Evolutionary conservation across 805 yeast species (phyloP), one percentile per base, ranked within the genome.

Genomic region (Cyberlindnera lachancei): DNA sequence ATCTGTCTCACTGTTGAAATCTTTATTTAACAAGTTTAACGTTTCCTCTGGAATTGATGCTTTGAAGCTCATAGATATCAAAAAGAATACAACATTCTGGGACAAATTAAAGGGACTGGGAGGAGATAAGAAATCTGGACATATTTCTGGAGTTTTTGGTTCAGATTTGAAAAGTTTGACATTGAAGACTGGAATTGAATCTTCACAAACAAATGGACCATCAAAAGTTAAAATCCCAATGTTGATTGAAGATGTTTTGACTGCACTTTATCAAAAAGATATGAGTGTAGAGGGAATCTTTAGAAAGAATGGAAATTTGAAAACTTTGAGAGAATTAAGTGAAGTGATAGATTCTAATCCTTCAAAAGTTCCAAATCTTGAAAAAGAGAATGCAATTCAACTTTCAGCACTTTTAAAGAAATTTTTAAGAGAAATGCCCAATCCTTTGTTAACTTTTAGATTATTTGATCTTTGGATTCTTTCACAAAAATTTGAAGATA

Each of bases 231-330:
- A 77, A 23, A 81, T 92, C 25, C 99, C 99, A 1, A 68, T 84
- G 29, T 64, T 92, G 23, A 68, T 92, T 26, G 97, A 90, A 48
- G 97, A 92, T 48, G 63, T 88, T 13, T 75, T 92, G 22, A 71
- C 75, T 19, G 83, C 94, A 0, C 71, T 92, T 64, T 73, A 84
- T 33, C 90, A 81, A 38, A 86, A 84, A 66, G 97, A 92, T 58
- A 75, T 90, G 80, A 84, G 96, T 3, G 87, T 79, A 19, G 98
- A 92, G 57, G 98, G 98, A 38, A 80, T 92, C 5, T 92, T 92
- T 69, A 74, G 99, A 48, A 81, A 88, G 52, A 92, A 92, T 53
- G 99, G 99, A 50, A 92, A 92, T 53, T 88, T 92, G 50, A 76
- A 87, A 46, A 70, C 83, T 27, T 63, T 90, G 31, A 74, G 80